phyloP scores from a whole-genome alignment of 148 eudicot genomes.

The Chenopodium suecicum region DNA sequence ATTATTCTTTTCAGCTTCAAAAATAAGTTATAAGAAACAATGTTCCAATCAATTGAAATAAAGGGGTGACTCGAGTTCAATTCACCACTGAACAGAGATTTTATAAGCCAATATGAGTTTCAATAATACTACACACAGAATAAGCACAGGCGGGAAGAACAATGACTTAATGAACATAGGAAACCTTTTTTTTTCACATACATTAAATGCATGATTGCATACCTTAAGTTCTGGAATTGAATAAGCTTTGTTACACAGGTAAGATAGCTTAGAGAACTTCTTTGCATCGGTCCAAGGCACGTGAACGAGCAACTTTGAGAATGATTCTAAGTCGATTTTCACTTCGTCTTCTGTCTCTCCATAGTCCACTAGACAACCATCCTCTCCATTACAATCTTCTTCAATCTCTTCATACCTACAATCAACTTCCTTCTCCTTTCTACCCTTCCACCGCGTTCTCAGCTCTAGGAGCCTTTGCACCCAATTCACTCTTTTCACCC shows the following conservation, averaged over 20 bases:
- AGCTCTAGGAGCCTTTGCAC: conserved; percentile 57
- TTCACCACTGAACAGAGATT: too few relatives aligned
- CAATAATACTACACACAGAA: not conserved
- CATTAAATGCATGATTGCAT: conserved; percentile 14
- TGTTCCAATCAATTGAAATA: too few relatives aligned
- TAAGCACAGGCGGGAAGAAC: not conserved
- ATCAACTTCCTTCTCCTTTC: conserved; percentile 30
- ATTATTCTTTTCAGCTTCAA: too few relatives aligned
- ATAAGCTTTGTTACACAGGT: conserved; percentile 77
- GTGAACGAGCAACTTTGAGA: conserved; percentile 45
- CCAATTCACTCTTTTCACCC: conserved; percentile 52
- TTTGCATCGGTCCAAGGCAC: conserved; percentile 66
- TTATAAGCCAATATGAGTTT: too few relatives aligned
- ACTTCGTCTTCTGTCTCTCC: conserved; percentile 39
- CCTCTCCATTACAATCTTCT: conserved; percentile 37
- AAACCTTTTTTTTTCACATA: not conserved
- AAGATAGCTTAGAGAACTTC: conserved; percentile 61
- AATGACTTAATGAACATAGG: not conserved
- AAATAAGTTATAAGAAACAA: too few relatives aligned
- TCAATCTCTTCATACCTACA: conserved; percentile 21
- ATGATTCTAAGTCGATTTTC: conserved; percentile 37
- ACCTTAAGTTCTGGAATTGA: conserved; percentile 63
- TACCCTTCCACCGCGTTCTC: conserved; percentile 45
- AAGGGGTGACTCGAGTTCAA: too few relatives aligned
- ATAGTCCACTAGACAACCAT: conserved; percentile 54